A percentile compares a stretch with the other conserved stretches of the same genome.
Evolutionary conservation across 2,329 filamentous ascomycete genomes (phyloP).

Genomic region (Xylariaceae sp.): DNA sequence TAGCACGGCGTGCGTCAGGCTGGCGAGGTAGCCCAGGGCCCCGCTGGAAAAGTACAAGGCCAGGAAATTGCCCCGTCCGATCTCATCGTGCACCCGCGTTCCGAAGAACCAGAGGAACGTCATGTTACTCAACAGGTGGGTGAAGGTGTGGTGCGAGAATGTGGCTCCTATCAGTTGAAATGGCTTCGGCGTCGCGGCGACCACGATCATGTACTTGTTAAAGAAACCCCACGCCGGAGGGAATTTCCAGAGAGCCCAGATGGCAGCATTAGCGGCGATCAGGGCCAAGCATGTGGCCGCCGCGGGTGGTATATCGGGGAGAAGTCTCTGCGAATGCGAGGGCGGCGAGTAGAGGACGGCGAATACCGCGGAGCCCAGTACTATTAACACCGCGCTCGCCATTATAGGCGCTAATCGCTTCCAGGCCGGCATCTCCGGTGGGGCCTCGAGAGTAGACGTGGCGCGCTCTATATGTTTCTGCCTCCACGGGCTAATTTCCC

Average conservation of each 20-base stretch:
- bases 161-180: constrained; percentile 56
- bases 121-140: constrained; percentile 63
- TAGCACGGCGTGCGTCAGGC: constrained; percentile 46
- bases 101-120: constrained; percentile 61
- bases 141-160: constrained; percentile 62
- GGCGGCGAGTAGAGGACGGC: constrained; percentile 49
- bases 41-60: constrained; percentile 60
- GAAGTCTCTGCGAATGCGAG: constrained; percentile 43
- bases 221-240: constrained; percentile 60
- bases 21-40: constrained; percentile 52
- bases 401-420: constrained; percentile 52
- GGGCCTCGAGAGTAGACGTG: constrained; percentile 44
- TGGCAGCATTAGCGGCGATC: constrained; percentile 52
- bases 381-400: constrained; percentile 41
- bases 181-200: constrained; percentile 60
- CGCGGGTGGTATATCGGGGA: constrained; percentile 56
- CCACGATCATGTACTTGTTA: constrained; percentile 63
- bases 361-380: constrained; percentile 39
- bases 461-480: constrained; percentile 40
- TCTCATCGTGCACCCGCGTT: constrained; percentile 60
- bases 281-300: constrained; percentile 59
- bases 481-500: constrained; percentile 34
- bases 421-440: constrained; percentile 47
- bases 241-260: constrained; percentile 56
- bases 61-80: constrained; percentile 64